phyloP scores from a whole-genome alignment of 2,329 filamentous ascomycete species.

The Clarireedia homoeocarpa region DNA sequence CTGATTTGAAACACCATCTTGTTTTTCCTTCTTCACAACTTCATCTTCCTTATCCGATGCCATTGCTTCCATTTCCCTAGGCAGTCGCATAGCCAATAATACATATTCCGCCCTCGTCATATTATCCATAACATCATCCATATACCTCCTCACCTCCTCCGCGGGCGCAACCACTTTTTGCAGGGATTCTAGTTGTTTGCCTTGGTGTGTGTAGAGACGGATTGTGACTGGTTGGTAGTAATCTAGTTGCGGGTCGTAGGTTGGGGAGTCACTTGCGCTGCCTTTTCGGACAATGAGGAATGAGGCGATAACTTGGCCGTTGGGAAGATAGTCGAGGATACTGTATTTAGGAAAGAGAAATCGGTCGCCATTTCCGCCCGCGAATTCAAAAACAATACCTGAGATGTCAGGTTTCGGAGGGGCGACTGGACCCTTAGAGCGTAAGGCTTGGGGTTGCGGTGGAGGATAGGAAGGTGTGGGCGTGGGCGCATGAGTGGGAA shows the following conservation, averaged over 20 bases:
- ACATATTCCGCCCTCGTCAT: conserved; percentile 63
- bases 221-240: conserved; percentile 72
- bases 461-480: conserved; percentile 13
- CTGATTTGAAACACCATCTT: conserved; percentile 12
- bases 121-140: conserved; percentile 63
- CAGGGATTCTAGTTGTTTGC: conserved; percentile 52
- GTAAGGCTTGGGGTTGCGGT: conserved; percentile 44
- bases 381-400: conserved; percentile 63
- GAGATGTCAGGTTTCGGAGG: conserved; percentile 51
- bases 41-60: background rate
- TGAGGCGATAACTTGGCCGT: conserved; percentile 58
- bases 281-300: conserved; percentile 72
- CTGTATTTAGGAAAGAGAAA: conserved; percentile 74
- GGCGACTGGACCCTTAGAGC: conserved; percentile 51
- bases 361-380: conserved; percentile 60
- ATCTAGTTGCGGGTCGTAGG: conserved; percentile 54
- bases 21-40: conserved; percentile 2
- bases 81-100: conserved; percentile 58
- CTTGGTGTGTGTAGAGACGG: conserved; percentile 45
- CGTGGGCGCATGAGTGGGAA: conserved; percentile 13
- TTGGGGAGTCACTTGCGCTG: conserved; percentile 52
- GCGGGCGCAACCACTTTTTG: conserved; percentile 52
- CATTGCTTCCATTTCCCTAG: conserved; percentile 31
- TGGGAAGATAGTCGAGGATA: conserved; percentile 61
- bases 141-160: conserved; percentile 57